These are phyloP conservation scores for Auricularia cornea DNA, from an alignment of 768 basidiomycete genomes.

Conservation along the genomic window DNA sequence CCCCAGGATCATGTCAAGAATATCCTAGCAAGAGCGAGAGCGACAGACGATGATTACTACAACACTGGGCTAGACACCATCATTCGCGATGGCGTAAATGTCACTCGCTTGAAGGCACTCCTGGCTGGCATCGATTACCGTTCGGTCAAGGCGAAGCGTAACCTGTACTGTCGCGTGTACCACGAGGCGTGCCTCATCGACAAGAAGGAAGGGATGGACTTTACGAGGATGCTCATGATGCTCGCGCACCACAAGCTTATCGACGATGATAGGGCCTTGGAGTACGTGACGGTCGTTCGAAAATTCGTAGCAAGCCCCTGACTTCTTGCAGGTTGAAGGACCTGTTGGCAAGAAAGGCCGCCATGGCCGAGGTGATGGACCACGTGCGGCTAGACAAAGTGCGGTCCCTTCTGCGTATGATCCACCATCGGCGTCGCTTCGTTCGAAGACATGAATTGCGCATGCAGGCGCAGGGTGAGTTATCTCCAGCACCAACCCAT, in stretches of 20 bases:
- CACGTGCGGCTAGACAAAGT: conserved; percentile 82
- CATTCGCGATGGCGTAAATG: conserved; percentile 48
- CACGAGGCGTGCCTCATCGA: conserved; percentile 79
- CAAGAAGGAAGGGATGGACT: conserved; percentile 75
- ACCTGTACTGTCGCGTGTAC: conserved; percentile 66
- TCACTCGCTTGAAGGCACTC: conserved; percentile 48
- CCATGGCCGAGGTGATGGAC: conserved; percentile 71
- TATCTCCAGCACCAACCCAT: neutral
- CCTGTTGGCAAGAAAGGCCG: conserved; percentile 64
- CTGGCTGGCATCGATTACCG: conserved; percentile 59
- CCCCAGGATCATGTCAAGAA: conserved; percentile 51
- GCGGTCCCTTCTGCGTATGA: conserved; percentile 67
- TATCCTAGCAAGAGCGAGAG: conserved; percentile 46
- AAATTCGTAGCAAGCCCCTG: neutral
- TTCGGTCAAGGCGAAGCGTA: conserved; percentile 56
- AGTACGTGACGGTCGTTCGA: conserved; percentile 41
- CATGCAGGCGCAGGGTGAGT: conserved; percentile 27
- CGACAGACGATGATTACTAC: conserved; percentile 24
- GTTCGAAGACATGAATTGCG: conserved; percentile 24
- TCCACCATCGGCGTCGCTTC: conserved; percentile 64
- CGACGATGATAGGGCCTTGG: conserved; percentile 77
- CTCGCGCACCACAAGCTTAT: conserved; percentile 90
- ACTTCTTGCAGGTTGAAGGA: conserved; percentile 59
- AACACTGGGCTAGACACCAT: conserved; percentile 20
- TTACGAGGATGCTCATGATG: conserved; percentile 80